Conservation (phyloP, 2,329 filamentous ascomycete species). For the Neofusicoccum sp. region DNA sequence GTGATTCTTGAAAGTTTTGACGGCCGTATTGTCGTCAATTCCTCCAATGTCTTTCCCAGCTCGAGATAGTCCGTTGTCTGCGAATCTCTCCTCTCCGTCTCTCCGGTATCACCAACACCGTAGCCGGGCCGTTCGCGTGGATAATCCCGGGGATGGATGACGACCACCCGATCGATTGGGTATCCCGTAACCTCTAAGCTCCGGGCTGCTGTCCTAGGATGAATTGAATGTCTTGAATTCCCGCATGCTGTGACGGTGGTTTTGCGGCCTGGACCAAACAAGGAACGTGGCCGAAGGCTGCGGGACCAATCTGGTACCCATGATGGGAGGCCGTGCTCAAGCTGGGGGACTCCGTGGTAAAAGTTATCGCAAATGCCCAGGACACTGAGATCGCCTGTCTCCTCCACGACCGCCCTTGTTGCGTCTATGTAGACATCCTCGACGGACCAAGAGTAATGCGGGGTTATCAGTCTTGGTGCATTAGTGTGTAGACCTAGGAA, state of each 20-base stretch:
- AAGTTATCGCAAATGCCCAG: background rate
- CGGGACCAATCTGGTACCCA: constrained; percentile 12
- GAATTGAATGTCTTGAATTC: background rate
- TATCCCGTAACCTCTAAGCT: background rate
- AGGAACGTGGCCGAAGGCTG: background rate
- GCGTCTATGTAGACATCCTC: background rate
- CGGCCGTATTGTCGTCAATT: background rate
- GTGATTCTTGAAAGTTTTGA: background rate
- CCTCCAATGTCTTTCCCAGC: background rate
- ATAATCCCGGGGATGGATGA: background rate
- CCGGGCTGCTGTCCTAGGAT: background rate
- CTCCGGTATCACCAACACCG: background rate
- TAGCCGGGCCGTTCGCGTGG: background rate
- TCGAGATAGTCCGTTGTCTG: background rate
- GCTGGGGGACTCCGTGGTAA: background rate
- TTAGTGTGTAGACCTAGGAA: background rate
- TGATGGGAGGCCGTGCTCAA: background rate
- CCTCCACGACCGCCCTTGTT: background rate
- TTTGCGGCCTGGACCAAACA: background rate
- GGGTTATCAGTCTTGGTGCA: background rate
- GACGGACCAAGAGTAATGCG: background rate
- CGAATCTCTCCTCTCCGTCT: background rate
- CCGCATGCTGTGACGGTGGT: background rate
- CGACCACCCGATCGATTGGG: background rate
- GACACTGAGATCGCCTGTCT: background rate